These are phyloP conservation scores for Syzygium oleosum DNA, from an alignment of 345 rosid species.

Conservation along the genomic window DNA sequence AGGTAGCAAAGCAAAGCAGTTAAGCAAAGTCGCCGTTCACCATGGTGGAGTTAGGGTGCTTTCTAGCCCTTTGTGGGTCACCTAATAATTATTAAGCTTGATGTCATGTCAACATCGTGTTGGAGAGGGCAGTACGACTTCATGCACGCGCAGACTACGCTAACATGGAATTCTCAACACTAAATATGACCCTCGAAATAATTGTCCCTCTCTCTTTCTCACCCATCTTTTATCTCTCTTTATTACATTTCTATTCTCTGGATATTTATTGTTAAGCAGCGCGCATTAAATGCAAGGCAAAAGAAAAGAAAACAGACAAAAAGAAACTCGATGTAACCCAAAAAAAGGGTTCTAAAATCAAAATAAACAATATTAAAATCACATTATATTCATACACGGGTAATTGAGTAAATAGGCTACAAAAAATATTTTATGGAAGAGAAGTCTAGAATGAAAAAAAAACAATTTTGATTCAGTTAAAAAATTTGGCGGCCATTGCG, in stretches of 20 bases:
- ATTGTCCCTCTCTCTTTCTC: background rate
- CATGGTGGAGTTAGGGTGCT: background rate
- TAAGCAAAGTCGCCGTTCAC: background rate
- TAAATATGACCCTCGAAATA: background rate
- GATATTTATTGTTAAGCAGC: background rate
- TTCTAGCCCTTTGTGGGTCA: background rate
- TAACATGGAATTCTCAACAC: background rate
- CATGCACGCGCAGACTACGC: background rate
- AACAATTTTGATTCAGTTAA: no score
- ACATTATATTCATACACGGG: no score
- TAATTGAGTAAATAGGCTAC: no score
- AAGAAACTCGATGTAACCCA: background rate
- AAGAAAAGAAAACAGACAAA: no score
- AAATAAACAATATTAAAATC: no score
- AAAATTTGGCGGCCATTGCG: no score
- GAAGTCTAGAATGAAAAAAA: no score
- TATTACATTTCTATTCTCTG: background rate
- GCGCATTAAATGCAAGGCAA: background rate
- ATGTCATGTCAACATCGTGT: background rate
- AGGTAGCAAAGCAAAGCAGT: no score
- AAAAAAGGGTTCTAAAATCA: no score
- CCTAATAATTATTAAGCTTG: background rate
- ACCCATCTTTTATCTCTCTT: background rate
- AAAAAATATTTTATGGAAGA: no score
- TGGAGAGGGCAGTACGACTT: background rate